phyloP scores from a whole-genome alignment of 2,329 filamentous ascomycete species.

The Phoma sp. region DNA sequence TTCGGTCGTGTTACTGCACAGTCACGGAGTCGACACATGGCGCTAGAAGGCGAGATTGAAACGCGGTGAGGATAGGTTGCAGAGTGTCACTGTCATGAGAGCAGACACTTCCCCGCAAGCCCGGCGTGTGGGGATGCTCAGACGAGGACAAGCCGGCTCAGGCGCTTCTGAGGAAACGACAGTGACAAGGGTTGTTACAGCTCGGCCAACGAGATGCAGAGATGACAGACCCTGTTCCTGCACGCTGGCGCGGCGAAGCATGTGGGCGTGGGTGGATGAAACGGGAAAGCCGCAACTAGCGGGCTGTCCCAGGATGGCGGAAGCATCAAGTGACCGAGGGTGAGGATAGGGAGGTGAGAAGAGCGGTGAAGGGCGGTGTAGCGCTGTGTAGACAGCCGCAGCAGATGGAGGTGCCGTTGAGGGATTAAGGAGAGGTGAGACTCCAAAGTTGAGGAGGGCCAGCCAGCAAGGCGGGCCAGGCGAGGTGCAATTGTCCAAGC shows the following conservation, averaged over 20 bases:
- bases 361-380: constrained; percentile 9
- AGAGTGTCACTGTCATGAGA: constrained; percentile 21
- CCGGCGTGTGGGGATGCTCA: constrained; percentile 9
- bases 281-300: constrained; percentile 24
- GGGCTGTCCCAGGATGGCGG: constrained; percentile 20
- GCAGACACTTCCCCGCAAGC: constrained; percentile 35
- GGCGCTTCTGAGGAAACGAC: constrained; percentile 38
- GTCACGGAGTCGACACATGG: constrained; percentile 18
- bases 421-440: constrained; percentile 7
- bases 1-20: not conserved
- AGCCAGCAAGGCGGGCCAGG: not conserved
- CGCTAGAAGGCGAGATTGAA: constrained; percentile 19
- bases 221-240: constrained; percentile 20
- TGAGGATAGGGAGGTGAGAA: constrained; percentile 5
- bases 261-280: constrained; percentile 23
- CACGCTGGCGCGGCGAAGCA: constrained; percentile 29
- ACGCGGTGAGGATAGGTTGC: constrained; percentile 22
- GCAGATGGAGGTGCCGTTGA: not conserved
- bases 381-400: not conserved
- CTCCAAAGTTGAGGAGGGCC: not conserved
- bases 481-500: constrained; percentile 6
- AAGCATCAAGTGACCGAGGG: constrained; percentile 41
- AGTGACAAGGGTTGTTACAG: constrained; percentile 19
- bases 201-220: constrained; percentile 30
- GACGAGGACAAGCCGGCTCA: constrained; percentile 33